Evolutionary conservation across 1,284 basidiomycete species (phyloP).

Genomic region (Pseudozyma hubeiensis): DNA sequence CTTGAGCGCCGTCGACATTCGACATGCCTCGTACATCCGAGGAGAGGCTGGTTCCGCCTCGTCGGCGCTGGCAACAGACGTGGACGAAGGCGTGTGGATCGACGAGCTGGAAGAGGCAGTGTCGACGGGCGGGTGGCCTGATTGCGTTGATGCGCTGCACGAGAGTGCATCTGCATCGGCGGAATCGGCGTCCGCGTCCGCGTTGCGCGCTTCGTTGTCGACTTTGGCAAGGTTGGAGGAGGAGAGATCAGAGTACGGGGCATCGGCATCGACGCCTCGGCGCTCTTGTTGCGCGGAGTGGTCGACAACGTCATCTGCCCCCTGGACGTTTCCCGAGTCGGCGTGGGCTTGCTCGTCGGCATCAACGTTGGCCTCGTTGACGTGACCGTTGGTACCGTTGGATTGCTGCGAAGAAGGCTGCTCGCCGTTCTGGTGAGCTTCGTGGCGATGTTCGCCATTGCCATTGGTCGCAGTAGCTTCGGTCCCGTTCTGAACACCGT

Average conservation of each 20-base stretch:
- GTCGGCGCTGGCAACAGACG: conserved; percentile 44
- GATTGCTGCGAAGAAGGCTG: neutral
- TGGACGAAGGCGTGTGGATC: conserved; percentile 47
- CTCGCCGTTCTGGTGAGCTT: conserved; percentile 3
- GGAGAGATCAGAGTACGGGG: conserved; percentile 14
- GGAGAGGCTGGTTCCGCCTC: conserved; percentile 49
- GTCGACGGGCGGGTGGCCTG: conserved; percentile 38
- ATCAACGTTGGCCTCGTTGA: conserved; percentile 1
- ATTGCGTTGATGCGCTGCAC: conserved; percentile 46
- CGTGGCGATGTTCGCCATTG: conserved; percentile 16
- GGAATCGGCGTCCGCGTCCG: conserved; percentile 3
- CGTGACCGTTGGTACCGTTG: conserved; percentile 11
- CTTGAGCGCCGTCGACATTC: conserved; percentile 35
- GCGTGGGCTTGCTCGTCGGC: conserved; percentile 1
- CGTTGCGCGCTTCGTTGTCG: neutral
- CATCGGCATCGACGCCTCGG: conserved; percentile 42
- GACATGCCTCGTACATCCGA: conserved; percentile 30
- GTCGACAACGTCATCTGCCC: conserved; percentile 52
- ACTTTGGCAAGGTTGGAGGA: neutral
- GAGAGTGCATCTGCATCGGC: conserved; percentile 24
- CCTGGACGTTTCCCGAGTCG: conserved; percentile 52
- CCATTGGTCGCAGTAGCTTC: conserved; percentile 4
- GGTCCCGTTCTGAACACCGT: conserved; percentile 3
- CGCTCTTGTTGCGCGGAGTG: conserved; percentile 12
- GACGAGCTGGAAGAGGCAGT: conserved; percentile 47